Percentiles rank a stretch among this genome's conserved stretches.
Evolutionary conservation across 208 protist genomes (phyloP).

Genomic region (Balamuthia mandrillaris): DNA sequence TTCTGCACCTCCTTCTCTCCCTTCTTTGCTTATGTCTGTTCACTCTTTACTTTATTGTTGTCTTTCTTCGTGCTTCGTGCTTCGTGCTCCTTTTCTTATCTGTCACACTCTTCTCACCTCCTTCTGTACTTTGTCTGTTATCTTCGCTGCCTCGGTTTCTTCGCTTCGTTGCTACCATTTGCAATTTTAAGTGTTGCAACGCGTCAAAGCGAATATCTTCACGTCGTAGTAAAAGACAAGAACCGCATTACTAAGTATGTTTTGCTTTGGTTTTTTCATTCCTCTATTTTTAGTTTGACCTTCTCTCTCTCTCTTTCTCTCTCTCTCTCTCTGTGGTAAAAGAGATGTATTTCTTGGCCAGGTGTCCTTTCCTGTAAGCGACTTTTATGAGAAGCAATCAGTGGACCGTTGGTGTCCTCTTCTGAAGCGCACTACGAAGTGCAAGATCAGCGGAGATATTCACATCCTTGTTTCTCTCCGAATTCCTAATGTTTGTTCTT

Average conservation of each 20-base stretch:
- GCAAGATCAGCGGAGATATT: neutral
- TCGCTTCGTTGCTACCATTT: neutral
- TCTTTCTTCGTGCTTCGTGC: no score
- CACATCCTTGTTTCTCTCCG: neutral
- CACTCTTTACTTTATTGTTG: no score
- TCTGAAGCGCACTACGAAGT: neutral
- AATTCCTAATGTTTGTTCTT: neutral
- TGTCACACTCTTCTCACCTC: no score
- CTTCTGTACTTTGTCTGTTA: no score
- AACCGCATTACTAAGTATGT: neutral
- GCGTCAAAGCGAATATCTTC: neutral
- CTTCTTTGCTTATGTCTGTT: no score
- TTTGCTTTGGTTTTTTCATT: neutral
- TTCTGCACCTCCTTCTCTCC: neutral
- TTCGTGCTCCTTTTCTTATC: no score
- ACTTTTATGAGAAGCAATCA: neutral
- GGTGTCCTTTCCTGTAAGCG: neutral
- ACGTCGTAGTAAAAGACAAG: slow-evolving; percentile 3
- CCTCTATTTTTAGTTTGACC: neutral
- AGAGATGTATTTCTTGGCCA: slow-evolving; percentile 19
- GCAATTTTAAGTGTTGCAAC: neutral
- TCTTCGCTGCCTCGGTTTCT: neutral
- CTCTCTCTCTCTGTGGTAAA: neutral
- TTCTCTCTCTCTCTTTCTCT: neutral
- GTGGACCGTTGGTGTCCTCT: slow-evolving; percentile 5